These are phyloP conservation scores for Colletotrichum shisoi DNA, from an alignment of 2,329 filamentous ascomycete species.

Conservation along the genomic window DNA sequence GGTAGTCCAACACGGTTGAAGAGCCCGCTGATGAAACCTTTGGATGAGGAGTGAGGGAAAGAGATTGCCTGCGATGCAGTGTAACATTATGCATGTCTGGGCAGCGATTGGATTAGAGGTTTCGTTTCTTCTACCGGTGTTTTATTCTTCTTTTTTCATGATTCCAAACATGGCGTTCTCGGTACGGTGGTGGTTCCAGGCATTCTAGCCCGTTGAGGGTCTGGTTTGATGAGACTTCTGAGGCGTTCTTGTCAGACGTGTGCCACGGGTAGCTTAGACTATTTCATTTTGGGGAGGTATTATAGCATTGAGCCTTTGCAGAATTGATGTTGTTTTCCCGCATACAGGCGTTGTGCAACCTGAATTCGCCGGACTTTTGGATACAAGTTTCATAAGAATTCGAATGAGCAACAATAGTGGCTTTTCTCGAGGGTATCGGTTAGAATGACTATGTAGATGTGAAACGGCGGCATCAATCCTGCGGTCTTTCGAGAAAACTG, in stretches of 20 bases:
- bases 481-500: slow-evolving; percentile 78
- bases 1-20: slow-evolving; percentile 67
- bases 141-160: not conserved
- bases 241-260: slow-evolving; percentile 23
- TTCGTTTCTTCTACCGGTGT: not conserved
- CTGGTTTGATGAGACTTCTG: slow-evolving; percentile 6
- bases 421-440: slow-evolving; percentile 17
- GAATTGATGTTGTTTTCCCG: slow-evolving; percentile 9
- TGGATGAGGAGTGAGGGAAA: slow-evolving; percentile 46
- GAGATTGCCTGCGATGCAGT: slow-evolving; percentile 9
- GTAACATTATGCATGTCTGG: slow-evolving; percentile 16
- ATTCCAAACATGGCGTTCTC: slow-evolving; percentile 16
- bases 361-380: not conserved
- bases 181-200: not conserved
- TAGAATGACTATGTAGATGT: not conserved
- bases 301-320: slow-evolving; percentile 22
- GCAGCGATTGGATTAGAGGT: slow-evolving; percentile 3
- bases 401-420: not conserved
- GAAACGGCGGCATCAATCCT: slow-evolving; percentile 39
- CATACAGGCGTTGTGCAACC: not conserved
- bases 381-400: not conserved
- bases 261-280: slow-evolving; percentile 17
- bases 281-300: slow-evolving; percentile 7
- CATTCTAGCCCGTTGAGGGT: slow-evolving; percentile 21
- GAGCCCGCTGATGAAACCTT: slow-evolving; percentile 62